A percentile compares a stretch with the other conserved stretches of the same genome.
Evolutionary conservation across 2,329 filamentous ascomycete species (phyloP).

Genomic region (Aureobasidium sp.): DNA sequence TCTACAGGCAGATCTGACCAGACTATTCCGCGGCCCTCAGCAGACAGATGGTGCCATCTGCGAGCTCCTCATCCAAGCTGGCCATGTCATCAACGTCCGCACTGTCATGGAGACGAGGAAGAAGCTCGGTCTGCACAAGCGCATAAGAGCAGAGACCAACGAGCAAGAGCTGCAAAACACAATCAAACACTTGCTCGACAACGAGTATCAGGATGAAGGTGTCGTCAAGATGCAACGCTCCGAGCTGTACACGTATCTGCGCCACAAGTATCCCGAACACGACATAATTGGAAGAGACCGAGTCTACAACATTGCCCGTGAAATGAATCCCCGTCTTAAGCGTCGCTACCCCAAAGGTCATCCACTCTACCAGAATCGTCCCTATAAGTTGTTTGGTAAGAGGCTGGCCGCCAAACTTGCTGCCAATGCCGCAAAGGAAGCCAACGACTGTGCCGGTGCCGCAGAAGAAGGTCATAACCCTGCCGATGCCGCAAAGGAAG

Average conservation of each 20-base stretch:
- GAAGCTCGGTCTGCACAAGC: conserved; percentile 7
- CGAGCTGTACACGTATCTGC: conserved; percentile 4
- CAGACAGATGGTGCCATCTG: neutral
- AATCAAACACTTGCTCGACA: neutral
- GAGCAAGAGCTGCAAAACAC: neutral
- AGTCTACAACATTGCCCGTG: conserved; percentile 8
- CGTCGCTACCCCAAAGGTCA: conserved; percentile 12
- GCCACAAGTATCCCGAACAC: conserved; percentile 7
- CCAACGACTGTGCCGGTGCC: neutral
- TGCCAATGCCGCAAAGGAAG: neutral
- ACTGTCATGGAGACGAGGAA: conserved; percentile 10
- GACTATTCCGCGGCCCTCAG: neutral
- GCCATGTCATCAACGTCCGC: neutral
- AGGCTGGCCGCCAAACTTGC: conserved; percentile 3
- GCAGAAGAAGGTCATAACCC: neutral
- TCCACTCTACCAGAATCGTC: neutral
- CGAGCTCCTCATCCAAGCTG: neutral
- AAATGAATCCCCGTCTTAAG: neutral
- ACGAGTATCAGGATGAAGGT: neutral
- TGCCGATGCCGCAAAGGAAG: too few species aligned
- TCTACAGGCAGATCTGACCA: neutral
- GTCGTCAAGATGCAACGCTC: neutral
- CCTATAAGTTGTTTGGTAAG: conserved; percentile 11
- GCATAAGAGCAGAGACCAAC: neutral
- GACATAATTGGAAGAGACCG: conserved; percentile 15